phyloP scores from a whole-genome alignment of 495 filamentous ascomycete species.

The Venustampulla echinocandica region DNA sequence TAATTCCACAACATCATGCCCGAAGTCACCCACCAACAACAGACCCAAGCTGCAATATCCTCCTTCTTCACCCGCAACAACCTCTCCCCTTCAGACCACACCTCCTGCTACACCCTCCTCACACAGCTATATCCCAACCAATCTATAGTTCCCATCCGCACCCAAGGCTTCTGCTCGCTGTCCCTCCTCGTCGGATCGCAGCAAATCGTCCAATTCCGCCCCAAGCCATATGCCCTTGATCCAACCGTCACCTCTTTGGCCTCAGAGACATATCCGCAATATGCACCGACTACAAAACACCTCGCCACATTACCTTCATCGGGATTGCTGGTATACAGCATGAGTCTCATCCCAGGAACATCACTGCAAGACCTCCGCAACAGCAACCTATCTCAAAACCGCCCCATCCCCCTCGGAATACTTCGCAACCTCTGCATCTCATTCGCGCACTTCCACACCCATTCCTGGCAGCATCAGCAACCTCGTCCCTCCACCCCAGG shows the following conservation, averaged over 20 bases:
- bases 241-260: constrained; percentile 31
- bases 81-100: constrained; percentile 8
- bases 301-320: constrained; percentile 8
- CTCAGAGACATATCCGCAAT: constrained; percentile 27
- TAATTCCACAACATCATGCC: too few species aligned
- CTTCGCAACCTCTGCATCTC: constrained; percentile 32
- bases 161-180: constrained; percentile 47
- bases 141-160: constrained; percentile 21
- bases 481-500: not conserved
- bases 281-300: constrained; percentile 30
- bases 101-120: constrained; percentile 14
- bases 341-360: constrained; percentile 33
- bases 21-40: too few species aligned
- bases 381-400: constrained; percentile 3
- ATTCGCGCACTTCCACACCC: constrained; percentile 35
- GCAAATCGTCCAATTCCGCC: constrained; percentile 43
- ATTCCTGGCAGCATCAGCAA: constrained; percentile 25
- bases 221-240: constrained; percentile 33
- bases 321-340: constrained; percentile 31
- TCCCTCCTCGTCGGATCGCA: constrained; percentile 33
- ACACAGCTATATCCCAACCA: constrained; percentile 6
- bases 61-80: constrained; percentile 17
- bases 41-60: too few species aligned
- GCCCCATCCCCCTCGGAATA: constrained; percentile 1
- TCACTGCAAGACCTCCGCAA: constrained; percentile 28